phyloP scores from a whole-genome alignment of 192 early-diverging fungal species.

The Phlyctochytrium arcticum region DNA sequence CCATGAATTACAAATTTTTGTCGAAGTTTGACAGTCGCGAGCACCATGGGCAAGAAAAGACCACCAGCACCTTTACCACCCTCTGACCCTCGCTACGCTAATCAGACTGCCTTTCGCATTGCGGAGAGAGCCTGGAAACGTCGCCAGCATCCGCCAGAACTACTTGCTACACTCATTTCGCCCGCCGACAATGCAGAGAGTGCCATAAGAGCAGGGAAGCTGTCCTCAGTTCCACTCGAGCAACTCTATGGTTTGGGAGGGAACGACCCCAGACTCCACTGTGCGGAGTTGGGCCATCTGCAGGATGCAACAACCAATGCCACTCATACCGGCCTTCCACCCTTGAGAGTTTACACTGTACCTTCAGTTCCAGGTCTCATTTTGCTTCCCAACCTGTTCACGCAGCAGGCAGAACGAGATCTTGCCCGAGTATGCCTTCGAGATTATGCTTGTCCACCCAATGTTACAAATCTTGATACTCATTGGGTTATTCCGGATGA shows the following conservation, averaged over 20 bases:
- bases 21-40: too few relatives aligned
- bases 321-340: background rate
- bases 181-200: background rate
- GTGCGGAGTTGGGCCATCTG: background rate
- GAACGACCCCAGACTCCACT: background rate
- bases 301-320: background rate
- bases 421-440: conserved; percentile 70
- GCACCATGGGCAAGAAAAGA: background rate
- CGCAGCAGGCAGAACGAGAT: conserved; percentile 62
- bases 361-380: conserved; percentile 61
- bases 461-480: conserved; percentile 84
- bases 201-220: background rate
- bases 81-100: conserved; percentile 22
- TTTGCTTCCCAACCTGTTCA: conserved; percentile 74
- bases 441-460: conserved; percentile 74
- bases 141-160: conserved; percentile 10
- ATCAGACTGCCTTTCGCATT: conserved; percentile 46
- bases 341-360: conserved; percentile 28
- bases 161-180: conserved; percentile 10
- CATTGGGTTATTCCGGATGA: conserved; percentile 66
- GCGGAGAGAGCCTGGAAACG: conserved; percentile 46
- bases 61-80: conserved; percentile 3
- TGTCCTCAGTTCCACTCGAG: background rate
- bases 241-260: too few relatives aligned
- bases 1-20: too few relatives aligned